These are phyloP conservation scores for Corniculantispora saksenae DNA, from an alignment of 2,329 filamentous ascomycete genomes.

Conservation along the genomic window DNA sequence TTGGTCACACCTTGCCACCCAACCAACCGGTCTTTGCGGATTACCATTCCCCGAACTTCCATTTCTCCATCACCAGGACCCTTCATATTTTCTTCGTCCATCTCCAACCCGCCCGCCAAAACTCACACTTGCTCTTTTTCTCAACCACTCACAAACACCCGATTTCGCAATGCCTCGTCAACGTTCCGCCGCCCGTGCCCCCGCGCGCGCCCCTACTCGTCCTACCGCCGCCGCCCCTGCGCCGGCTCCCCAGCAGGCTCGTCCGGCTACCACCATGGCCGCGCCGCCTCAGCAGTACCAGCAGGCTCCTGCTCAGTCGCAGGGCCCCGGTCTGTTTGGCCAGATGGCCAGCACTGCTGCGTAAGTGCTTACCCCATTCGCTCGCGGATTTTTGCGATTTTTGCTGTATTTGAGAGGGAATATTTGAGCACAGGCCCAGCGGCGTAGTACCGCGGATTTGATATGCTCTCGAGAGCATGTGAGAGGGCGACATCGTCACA, in stretches of 20 bases:
- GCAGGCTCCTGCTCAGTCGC: constrained; percentile 57
- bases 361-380: constrained; percentile 60
- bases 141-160: constrained; percentile 24
- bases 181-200: constrained; percentile 63
- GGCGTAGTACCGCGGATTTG: too few species aligned
- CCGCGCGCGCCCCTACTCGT: constrained; percentile 61
- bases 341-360: constrained; percentile 98
- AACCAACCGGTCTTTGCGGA: constrained; percentile 27
- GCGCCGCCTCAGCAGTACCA: constrained; percentile 46
- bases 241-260: constrained; percentile 61
- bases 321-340: constrained; percentile 84
- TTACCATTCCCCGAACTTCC: constrained; percentile 32
- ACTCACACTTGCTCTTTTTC: constrained; percentile 9
- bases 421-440: too few species aligned
- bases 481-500: too few species aligned
- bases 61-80: constrained; percentile 23
- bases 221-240: constrained; percentile 64
- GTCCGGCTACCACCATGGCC: constrained; percentile 70
- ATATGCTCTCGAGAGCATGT: too few species aligned
- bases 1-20: constrained; percentile 29
- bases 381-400: too few species aligned
- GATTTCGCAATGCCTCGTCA: constrained; percentile 69
- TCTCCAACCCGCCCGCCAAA: constrained; percentile 21
- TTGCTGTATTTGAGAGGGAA: too few species aligned
- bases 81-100: background rate